Conservation (phyloP, 164 flowering plant species). For the Magnolia officinalis region DNA sequence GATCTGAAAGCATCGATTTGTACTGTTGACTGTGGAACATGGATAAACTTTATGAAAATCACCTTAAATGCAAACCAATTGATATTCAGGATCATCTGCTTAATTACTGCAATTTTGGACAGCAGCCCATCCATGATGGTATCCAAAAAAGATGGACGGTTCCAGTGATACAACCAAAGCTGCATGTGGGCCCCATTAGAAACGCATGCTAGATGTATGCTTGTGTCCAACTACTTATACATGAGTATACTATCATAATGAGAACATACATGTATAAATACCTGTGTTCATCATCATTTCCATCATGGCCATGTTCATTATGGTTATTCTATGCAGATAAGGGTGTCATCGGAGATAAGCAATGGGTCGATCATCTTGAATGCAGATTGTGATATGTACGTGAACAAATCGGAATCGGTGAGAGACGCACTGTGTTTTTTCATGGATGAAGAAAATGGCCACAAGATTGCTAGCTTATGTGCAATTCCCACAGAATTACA, state of each 20-base stretch:
- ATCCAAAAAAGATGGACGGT: neutral
- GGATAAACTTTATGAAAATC: no score
- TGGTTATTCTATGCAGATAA: conserved; percentile 16
- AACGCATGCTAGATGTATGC: neutral
- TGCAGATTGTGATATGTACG: conserved; percentile 40
- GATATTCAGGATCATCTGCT: neutral
- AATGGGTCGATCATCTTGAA: conserved; percentile 23
- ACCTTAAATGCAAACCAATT: no score
- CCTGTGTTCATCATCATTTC: neutral
- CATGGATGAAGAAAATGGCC: conserved; percentile 34
- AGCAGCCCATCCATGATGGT: neutral
- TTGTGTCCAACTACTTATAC: neutral
- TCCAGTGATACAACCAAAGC: neutral
- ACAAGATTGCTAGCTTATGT: conserved; percentile 32
- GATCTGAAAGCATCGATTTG: no score
- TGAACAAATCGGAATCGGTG: conserved; percentile 28
- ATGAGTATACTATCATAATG: neutral
- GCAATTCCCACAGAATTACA: conserved; percentile 30
- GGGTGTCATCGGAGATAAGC: conserved; percentile 32
- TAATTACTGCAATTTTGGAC: neutral
- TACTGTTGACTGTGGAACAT: no score
- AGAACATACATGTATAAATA: neutral
- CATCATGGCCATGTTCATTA: neutral
- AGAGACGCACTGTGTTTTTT: conserved; percentile 34
- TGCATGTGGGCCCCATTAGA: neutral